A percentile compares a stretch with the other conserved stretches of the same genome.
Evolutionary conservation across 331 rosid species (phyloP).

Genomic region (Dryas integrifolia): DNA sequence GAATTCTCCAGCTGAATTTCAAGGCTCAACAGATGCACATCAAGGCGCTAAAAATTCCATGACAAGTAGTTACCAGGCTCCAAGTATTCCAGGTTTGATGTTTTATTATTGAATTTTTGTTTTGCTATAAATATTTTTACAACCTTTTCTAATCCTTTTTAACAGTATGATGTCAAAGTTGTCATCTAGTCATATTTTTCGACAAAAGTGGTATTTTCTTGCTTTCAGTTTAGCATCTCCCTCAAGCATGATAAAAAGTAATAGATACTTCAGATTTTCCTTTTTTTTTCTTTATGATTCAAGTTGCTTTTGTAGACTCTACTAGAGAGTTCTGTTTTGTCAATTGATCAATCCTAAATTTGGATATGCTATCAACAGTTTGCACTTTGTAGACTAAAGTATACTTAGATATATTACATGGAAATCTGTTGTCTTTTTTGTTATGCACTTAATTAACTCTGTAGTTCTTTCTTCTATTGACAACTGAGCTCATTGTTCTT

Average conservation of each 20-base stretch:
- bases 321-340: background rate
- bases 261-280: background rate
- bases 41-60: conserved; percentile 44
- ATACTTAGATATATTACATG: background rate
- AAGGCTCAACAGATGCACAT: conserved; percentile 53
- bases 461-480: background rate
- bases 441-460: background rate
- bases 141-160: background rate
- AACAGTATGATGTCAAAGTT: background rate
- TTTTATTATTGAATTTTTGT: background rate
- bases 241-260: background rate
- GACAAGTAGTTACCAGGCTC: conserved; percentile 42
- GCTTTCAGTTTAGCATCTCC: background rate
- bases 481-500: background rate
- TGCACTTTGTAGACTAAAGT: background rate
- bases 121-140: background rate
- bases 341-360: background rate
- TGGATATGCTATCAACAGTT: background rate
- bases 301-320: background rate
- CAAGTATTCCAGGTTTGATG: conserved; percentile 50
- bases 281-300: background rate
- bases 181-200: background rate
- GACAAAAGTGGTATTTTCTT: background rate
- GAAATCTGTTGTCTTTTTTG: background rate
- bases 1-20: conserved; percentile 37